Evolutionary conservation across 2,329 filamentous ascomycete genomes (phyloP), one percentile per base, ranked within the genome.

Genomic region (Coniosporium uncinatum): DNA sequence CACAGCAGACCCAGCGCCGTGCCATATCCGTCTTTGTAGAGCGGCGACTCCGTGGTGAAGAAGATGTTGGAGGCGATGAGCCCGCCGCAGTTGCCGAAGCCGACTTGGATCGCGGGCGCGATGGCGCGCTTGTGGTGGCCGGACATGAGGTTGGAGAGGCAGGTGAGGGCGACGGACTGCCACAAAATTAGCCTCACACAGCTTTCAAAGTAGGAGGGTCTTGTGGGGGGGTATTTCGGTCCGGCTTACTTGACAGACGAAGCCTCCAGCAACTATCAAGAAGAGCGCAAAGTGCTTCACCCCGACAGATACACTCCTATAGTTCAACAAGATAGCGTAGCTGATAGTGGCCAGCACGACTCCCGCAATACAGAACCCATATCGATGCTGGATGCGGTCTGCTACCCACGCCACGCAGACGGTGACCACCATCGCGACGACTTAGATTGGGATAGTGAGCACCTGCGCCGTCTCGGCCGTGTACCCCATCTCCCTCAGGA

Each of bases 271-370:
- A 3, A 73, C 71, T 49, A 79, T 59, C 34, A 78, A 64, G 53
- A 75, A 79, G 35, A 78, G 57, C 8, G 75, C 74, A 39, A 75
- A 70, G 56, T 79, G 79, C 39, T 69, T 66, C 1, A 67, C 69
- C 3, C 64, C 66, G 14, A 73, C 65, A 18, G 36, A 21, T 4
- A 77, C 53, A 11, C 61, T 57, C 2, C 58, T 55, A 47, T 73
- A 75, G 44, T 57, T 58, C 1, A 81, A 63, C 20, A 81, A 67
- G 29, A 81, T 69, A 41, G 70, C 65, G 55, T 78, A 81, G 13
- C 78, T 78, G 21, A 73, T 55, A 1, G 70, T 70, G 11, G 73
- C 67, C 39, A 79, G 60, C 18, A 59, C 46, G 37, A 71, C 67
- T 8, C 75, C 75, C 3, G 59, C 49, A 14, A 80, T 64, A 27